Percentiles rank a stretch among this genome's conserved stretches.
Conservation (phyloP, 352 stramenopile species). For the Globisporangium parvum region DNA sequence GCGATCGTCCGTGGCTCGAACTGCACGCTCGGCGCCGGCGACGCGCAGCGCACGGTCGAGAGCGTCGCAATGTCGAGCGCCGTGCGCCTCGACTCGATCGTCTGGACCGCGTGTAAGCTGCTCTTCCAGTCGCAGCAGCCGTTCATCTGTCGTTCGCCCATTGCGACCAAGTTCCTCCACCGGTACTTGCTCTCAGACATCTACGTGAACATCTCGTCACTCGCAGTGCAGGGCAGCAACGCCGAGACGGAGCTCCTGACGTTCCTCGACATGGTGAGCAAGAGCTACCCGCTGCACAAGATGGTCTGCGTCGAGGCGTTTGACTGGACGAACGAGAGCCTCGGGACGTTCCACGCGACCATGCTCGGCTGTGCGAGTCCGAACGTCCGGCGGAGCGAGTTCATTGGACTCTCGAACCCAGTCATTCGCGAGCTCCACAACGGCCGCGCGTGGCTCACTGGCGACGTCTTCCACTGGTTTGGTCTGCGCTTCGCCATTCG, state of each 20-base stretch:
- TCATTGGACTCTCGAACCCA: conserved; percentile 17
- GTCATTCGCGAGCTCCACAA: conserved; percentile 11
- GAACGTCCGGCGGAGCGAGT: conserved; percentile 16
- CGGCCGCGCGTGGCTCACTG: conserved; percentile 17
- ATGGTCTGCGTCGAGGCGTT: conserved; percentile 22
- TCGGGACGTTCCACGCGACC: conserved; percentile 8
- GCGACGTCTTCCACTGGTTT: conserved; percentile 18
- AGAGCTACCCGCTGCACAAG: conserved; percentile 14
- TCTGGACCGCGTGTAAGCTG: conserved; percentile 20
- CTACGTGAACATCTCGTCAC: conserved; percentile 3
- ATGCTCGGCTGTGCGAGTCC: conserved; percentile 21
- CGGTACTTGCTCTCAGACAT: conserved; percentile 12
- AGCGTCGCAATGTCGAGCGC: conserved; percentile 16
- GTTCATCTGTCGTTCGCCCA: conserved; percentile 19
- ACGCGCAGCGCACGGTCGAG: conserved; percentile 3
- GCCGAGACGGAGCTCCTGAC: conserved; percentile 17
- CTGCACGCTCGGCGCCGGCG: conserved; percentile 12
- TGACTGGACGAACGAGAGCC: conserved; percentile 9
- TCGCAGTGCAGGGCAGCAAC: conserved; percentile 5
- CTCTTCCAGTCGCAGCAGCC: conserved; percentile 17
- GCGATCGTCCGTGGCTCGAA: conserved; percentile 14
- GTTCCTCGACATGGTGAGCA: conserved; percentile 21
- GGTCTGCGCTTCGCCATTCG: conserved; percentile 17
- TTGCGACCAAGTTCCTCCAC: conserved; percentile 17
- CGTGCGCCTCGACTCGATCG: conserved; percentile 20